Conservation (phyloP, 331 rosid genomes). For the Dryas integrifolia region DNA sequence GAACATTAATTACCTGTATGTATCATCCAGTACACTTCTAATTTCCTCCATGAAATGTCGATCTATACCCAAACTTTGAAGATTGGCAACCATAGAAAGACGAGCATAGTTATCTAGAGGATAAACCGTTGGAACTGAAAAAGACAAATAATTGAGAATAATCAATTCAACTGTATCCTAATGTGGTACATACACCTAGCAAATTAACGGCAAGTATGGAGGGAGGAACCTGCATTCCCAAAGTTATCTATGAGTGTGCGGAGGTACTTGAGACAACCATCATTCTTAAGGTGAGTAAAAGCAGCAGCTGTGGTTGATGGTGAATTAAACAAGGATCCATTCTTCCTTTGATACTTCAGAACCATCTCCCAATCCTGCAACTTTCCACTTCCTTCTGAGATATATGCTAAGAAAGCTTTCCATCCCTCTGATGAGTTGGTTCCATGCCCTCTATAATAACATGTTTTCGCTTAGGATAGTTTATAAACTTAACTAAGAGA, state of each 20-base stretch:
- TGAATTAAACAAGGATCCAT: conserved; percentile 79
- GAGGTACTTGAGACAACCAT: conserved; percentile 58
- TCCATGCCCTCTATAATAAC: conserved; percentile 39
- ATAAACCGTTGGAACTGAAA: conserved; percentile 70
- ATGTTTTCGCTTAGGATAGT: background rate
- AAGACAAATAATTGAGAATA: background rate
- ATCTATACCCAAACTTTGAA: conserved; percentile 68
- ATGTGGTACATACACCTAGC: conserved; percentile 15
- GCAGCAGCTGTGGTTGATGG: conserved; percentile 81
- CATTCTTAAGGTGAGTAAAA: conserved; percentile 51
- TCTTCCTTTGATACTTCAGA: conserved; percentile 73
- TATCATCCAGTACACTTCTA: conserved; percentile 60
- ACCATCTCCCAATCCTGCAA: conserved; percentile 52
- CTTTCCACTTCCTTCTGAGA: conserved; percentile 70
- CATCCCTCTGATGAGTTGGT: conserved; percentile 54
- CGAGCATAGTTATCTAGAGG: conserved; percentile 66
- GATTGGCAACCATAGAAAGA: conserved; percentile 64
- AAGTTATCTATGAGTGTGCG: conserved; percentile 49
- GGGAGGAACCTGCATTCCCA: conserved; percentile 58
- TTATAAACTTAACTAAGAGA: background rate
- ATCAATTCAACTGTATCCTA: conserved; percentile 6
- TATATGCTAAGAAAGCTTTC: conserved; percentile 62
- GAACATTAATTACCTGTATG: conserved; percentile 48
- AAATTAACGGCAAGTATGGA: conserved; percentile 15
- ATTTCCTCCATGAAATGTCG: conserved; percentile 68